These are phyloP conservation scores for Xerocomus minutiporus DNA, from an alignment of 1,284 basidiomycete genomes.

Conservation along the genomic window DNA sequence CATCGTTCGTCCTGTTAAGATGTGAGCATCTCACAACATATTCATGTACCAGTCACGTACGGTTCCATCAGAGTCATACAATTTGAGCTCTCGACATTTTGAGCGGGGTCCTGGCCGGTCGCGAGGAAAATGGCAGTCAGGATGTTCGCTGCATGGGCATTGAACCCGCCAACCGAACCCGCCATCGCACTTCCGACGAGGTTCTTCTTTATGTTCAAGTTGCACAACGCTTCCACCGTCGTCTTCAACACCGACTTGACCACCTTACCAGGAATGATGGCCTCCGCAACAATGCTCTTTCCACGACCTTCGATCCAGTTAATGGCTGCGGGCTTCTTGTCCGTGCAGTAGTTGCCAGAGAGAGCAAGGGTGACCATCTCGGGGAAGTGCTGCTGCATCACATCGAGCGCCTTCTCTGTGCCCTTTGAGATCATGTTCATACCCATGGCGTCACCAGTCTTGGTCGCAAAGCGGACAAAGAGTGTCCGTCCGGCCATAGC, in stretches of 20 bases:
- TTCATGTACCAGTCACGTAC: conserved; percentile 46
- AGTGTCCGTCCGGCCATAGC: conserved; percentile 88
- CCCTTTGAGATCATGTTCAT: conserved; percentile 99
- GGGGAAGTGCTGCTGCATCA: conserved; percentile 80
- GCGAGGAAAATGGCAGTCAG: conserved; percentile 95
- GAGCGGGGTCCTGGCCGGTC: conserved; percentile 97
- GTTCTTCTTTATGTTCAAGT: conserved; percentile 97
- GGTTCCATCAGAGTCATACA: conserved; percentile 99
- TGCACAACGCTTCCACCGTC: conserved; percentile 85
- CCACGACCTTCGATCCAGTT: conserved; percentile 99
- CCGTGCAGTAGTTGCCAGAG: conserved; percentile 98
- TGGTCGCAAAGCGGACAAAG: conserved; percentile 93
- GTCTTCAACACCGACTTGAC: conserved; percentile 95
- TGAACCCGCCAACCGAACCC: conserved; percentile 94
- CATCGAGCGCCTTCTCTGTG: conserved; percentile 89
- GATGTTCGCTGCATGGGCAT: conserved; percentile 98
- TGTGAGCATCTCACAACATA: conserved; percentile 6
- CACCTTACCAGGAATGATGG: conserved; percentile 83
- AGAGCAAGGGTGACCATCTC: conserved; percentile 93
- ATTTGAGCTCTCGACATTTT: conserved; percentile 97
- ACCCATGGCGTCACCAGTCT: conserved; percentile 98
- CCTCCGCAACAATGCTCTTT: conserved; percentile 97
- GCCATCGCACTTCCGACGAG: conserved; percentile 97
- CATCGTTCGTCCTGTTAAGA: conserved; percentile 70
- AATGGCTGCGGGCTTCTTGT: conserved; percentile 99